These are phyloP conservation scores for Cordia subcordata DNA, from an alignment of 257 asterid genomes.

Conservation along the genomic window DNA sequence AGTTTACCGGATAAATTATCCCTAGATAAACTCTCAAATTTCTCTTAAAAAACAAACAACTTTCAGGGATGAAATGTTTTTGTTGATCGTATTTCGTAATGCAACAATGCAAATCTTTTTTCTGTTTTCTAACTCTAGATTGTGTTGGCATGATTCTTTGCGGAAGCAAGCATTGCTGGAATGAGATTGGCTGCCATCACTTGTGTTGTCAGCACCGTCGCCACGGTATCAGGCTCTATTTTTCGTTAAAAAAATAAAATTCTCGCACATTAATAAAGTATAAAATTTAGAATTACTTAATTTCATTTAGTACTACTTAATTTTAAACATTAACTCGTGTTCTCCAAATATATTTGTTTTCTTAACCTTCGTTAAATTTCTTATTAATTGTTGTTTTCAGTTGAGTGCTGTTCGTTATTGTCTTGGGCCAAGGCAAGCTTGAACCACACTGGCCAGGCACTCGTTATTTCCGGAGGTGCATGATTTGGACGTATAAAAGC, in stretches of 20 bases:
- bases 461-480: slow-evolving; percentile 5
- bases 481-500: no score
- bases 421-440: slow-evolving; percentile 45
- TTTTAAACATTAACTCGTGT: no score
- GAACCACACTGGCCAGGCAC: slow-evolving; percentile 46
- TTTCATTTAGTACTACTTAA: no score
- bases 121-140: background rate
- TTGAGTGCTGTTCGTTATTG: slow-evolving; percentile 26
- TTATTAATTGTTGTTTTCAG: slow-evolving; percentile 7
- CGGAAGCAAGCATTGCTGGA: background rate
- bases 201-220: slow-evolving; percentile 4
- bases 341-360: no score
- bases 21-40: no score
- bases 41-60: no score
- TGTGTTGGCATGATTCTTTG: background rate
- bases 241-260: background rate
- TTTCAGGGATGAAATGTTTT: no score
- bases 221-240: background rate
- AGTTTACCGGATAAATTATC: no score
- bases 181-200: slow-evolving; percentile 6
- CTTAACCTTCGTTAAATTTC: background rate
- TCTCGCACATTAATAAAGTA: background rate
- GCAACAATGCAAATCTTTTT: background rate
- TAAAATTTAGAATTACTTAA: no score
- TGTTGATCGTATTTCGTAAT: no score